These are phyloP conservation scores for Pythium dissimile DNA, from an alignment of 352 stramenopile species.

Conservation along the genomic window DNA sequence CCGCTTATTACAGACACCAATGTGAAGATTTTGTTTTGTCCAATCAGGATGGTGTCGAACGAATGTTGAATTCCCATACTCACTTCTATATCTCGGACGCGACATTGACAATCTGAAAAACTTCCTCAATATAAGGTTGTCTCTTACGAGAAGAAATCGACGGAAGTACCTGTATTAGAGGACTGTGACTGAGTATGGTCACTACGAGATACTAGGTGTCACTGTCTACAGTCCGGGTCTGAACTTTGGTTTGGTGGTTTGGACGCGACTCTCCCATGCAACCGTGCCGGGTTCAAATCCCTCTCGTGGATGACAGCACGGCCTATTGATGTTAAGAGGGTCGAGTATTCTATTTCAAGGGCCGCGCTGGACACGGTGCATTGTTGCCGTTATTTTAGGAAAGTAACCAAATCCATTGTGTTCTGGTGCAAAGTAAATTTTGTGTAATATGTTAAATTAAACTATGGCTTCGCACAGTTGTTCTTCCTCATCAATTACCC, in stretches of 20 bases:
- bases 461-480: background rate
- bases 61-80: too few relatives aligned
- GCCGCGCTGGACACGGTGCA: background rate
- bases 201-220: too few relatives aligned
- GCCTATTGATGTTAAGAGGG: background rate
- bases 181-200: too few relatives aligned
- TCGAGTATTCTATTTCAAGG: background rate
- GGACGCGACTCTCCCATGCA: background rate
- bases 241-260: slow-evolving; percentile 10
- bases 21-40: too few relatives aligned
- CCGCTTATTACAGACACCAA: too few relatives aligned
- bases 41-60: too few relatives aligned
- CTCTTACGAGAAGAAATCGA: too few relatives aligned
- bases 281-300: slow-evolving; percentile 9
- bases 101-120: too few relatives aligned
- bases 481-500: background rate
- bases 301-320: background rate
- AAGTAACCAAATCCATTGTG: background rate
- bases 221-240: background rate
- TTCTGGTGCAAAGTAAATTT: background rate
- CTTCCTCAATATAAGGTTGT: too few relatives aligned
- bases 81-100: too few relatives aligned
- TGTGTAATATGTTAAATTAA: background rate
- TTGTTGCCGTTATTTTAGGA: background rate
- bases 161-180: too few relatives aligned